Evolutionary conservation across 768 basidiomycete genomes (phyloP), one percentile per base, ranked within the genome.

Genomic region (Coprinopsis sp.): DNA sequence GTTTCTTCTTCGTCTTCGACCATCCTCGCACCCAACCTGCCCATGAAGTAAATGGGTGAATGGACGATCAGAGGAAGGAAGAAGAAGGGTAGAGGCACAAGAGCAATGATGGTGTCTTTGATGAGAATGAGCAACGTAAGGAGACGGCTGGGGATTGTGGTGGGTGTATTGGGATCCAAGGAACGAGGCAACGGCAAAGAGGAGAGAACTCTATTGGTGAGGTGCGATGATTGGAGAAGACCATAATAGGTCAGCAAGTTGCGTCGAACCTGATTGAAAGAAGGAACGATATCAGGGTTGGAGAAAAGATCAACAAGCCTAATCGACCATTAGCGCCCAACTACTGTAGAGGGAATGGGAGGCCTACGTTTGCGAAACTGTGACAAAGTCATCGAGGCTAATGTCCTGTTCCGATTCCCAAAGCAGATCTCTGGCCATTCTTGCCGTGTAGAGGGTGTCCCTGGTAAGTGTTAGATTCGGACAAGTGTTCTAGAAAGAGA

Each of bases 351-450:
- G 36, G 21, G 38, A 11, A 38, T 21, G 50, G 46, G 43, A 51
- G 16, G 69, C 87, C 56, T 68, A 97, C 95, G 91, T 93, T 63
- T 99, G 96, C 12, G 89, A 89, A 46, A 96, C 76, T 11, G 72
- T 63, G 18, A 92, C 85, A 59, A 88, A 95, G 44, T 96, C 82
- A 37, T 84, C 80, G 37, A 95, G 77, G 41, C 81, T 73, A 49
- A 98, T 81, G 24, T 79, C 76, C 50, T 77, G 76, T 49, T 91
- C 85, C 49, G 81, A 75, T 57, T 85, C 84, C 91, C 92, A 98
- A n/a, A 99, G 71, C 30, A 99, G 67, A 59, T 96, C 90, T 42
- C 90, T 74, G 12, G 94, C 91, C 87, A 95, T 97, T 47, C 88
- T 81, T 6, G 92, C 93, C 28, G 81, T 82, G 63, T 87, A 90